Conservation (phyloP, 2,329 filamentous ascomycete genomes). For the Aspergillus sp. region DNA sequence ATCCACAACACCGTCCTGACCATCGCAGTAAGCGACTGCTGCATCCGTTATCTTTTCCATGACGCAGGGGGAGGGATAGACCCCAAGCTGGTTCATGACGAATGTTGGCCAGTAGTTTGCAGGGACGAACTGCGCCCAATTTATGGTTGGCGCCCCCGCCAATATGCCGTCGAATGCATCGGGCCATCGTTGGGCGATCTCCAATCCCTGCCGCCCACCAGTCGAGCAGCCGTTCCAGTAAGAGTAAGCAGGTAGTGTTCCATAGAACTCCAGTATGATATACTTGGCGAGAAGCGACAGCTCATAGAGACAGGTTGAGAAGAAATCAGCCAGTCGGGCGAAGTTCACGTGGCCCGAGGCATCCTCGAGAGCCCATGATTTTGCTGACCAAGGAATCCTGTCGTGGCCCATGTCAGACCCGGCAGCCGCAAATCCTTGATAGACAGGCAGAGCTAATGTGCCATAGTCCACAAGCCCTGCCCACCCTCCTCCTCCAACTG, state of each 20-base stretch:
- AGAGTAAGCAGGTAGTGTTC: constrained; percentile 14
- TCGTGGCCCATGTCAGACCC: constrained; percentile 14
- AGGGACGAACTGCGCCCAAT: constrained; percentile 32
- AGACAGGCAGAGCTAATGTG: constrained; percentile 2
- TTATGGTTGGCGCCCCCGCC: constrained; percentile 50
- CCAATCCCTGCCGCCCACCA: constrained; percentile 26
- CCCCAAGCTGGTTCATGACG: constrained; percentile 7
- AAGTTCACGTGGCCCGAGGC: constrained; percentile 21
- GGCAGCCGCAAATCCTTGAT: constrained; percentile 4
- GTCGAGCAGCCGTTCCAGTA: constrained; percentile 27
- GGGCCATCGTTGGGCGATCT: constrained; percentile 54
- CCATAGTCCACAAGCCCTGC: constrained; percentile 14
- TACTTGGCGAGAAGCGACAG: constrained; percentile 34
- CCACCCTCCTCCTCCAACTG: constrained; percentile 43
- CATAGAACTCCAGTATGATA: constrained; percentile 34
- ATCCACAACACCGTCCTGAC: constrained; percentile 12
- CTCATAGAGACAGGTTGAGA: constrained; percentile 35
- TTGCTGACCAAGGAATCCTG: background rate
- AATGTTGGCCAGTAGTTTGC: constrained; percentile 12
- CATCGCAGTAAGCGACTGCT: constrained; percentile 11
- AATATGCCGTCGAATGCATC: constrained; percentile 60
- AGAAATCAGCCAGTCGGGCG: constrained; percentile 37
- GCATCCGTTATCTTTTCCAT: constrained; percentile 7
- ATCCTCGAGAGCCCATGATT: background rate
- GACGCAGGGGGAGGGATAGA: constrained; percentile 11